A percentile compares a stretch with the other conserved stretches of the same genome.
Conservation (phyloP, 2,329 filamentous ascomycete species). For the Pezicula radicicola region DNA sequence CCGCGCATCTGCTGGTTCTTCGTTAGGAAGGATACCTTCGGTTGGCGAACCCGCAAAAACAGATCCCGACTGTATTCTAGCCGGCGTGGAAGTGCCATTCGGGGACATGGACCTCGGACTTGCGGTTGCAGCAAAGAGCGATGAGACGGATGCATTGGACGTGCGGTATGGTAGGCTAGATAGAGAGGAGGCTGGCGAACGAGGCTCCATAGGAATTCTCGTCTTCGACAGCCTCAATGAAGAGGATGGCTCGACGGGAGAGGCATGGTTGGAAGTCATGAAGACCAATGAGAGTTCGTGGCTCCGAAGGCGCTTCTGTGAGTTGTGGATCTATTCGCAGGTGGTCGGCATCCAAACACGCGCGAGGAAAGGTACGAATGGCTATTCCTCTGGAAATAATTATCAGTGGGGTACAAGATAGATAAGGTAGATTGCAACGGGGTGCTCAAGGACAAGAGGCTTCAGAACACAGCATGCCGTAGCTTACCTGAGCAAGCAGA, state of each 20-base stretch:
- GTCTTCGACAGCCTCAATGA: constrained; percentile 57
- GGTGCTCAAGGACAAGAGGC: too few species aligned
- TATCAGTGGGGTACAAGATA: too few species aligned
- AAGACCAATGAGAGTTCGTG: constrained; percentile 31
- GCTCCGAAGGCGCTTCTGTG: constrained; percentile 1
- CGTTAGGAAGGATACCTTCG: constrained; percentile 24
- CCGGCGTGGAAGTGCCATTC: constrained; percentile 55
- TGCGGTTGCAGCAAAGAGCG: constrained; percentile 63
- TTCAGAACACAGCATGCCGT: too few species aligned
- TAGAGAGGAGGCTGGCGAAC: constrained; percentile 46
- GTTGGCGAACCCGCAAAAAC: constrained; percentile 44
- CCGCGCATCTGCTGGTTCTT: constrained; percentile 43
- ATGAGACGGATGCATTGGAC: constrained; percentile 55
- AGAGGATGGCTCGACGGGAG: constrained; percentile 66
- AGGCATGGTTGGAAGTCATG: constrained; percentile 67
- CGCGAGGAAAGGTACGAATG: constrained; percentile 7
- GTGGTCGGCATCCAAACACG: constrained; percentile 39
- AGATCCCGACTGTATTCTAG: constrained; percentile 54
- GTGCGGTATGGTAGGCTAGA: constrained; percentile 50
- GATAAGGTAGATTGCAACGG: too few species aligned
- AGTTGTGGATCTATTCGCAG: constrained; percentile 30
- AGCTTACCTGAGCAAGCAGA: too few species aligned
- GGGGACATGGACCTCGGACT: constrained; percentile 69
- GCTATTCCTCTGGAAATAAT: too few species aligned
- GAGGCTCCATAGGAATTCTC: constrained; percentile 46